Percentiles rank a stretch among this genome's conserved stretches.
Evolutionary conservation across 139 green algal species (phyloP).

Genomic region (Chlorella sorokiniana): DNA sequence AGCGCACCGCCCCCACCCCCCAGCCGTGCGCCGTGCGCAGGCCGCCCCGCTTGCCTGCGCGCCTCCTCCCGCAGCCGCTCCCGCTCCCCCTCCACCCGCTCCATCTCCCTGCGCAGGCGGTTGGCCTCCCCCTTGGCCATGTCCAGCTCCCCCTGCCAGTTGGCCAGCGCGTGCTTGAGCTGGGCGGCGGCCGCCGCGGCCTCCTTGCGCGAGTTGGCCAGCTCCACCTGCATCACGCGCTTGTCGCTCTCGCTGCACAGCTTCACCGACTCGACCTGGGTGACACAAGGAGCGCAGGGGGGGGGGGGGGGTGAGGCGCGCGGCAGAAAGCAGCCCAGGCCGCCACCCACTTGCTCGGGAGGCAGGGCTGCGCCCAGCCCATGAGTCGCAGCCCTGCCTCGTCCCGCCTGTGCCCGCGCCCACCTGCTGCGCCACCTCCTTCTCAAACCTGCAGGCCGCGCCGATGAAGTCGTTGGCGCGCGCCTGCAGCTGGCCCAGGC

Average conservation of each 20-base stretch:
- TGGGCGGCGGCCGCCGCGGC: constrained; percentile 55
- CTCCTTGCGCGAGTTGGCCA: constrained; percentile 64
- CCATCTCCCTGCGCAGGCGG: constrained; percentile 66
- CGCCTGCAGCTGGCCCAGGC: constrained; percentile 63
- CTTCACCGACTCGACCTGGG: constrained; percentile 69
- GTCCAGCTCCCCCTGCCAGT: constrained; percentile 64
- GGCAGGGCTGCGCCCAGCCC: too few relatives aligned
- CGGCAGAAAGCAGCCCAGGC: too few relatives aligned
- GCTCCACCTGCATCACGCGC: constrained; percentile 65
- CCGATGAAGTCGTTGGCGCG: constrained; percentile 62
- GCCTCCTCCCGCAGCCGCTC: constrained; percentile 68
- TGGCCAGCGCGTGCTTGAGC: constrained; percentile 58
- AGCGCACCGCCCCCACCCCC: too few relatives aligned
- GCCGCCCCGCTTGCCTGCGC: constrained; percentile 28
- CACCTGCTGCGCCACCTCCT: constrained; percentile 66
- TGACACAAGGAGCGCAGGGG: not conserved
- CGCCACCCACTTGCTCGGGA: too few relatives aligned
- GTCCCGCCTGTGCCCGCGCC: constrained; percentile 16
- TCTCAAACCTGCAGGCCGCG: constrained; percentile 61
- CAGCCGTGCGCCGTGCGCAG: too few relatives aligned
- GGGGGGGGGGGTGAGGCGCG: not conserved
- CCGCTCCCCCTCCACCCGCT: constrained; percentile 72
- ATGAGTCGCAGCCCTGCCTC: too few relatives aligned
- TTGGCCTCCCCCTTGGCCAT: constrained; percentile 59
- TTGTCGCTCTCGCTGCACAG: constrained; percentile 59